Evolutionary conservation across 2,329 filamentous ascomycete genomes (phyloP).

Genomic region (Monascus ruber): DNA sequence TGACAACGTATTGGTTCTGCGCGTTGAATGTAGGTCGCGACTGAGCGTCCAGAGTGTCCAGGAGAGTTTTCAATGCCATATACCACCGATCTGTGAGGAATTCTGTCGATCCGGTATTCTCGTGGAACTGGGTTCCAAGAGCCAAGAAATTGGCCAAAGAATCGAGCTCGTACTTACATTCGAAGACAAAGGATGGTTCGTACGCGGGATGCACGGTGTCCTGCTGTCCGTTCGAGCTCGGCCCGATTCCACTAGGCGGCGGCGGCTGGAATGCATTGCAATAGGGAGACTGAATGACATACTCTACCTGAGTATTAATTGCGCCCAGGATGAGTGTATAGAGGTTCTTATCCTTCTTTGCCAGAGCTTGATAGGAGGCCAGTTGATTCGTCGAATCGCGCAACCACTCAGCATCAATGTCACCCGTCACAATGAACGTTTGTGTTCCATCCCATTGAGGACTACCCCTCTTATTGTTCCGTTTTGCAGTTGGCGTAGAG

Average conservation of each 20-base stretch:
- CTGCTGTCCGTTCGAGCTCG: conserved; percentile 66
- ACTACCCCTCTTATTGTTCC: conserved; percentile 36
- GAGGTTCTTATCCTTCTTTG: conserved; percentile 68
- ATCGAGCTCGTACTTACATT: conserved; percentile 98
- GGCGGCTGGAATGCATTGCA: conserved; percentile 98
- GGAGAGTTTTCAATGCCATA: conserved; percentile 60
- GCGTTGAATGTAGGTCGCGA: conserved; percentile 69
- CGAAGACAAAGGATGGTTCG: conserved; percentile 76
- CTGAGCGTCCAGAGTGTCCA: conserved; percentile 66
- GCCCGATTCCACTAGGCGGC: conserved; percentile 61
- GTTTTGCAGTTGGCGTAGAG: conserved; percentile 26
- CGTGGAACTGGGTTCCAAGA: conserved; percentile 74
- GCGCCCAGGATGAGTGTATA: conserved; percentile 76
- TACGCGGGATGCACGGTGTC: conserved; percentile 80
- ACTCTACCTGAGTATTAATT: conserved; percentile 93
- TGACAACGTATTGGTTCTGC: conserved; percentile 53
- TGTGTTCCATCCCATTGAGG: conserved; percentile 73
- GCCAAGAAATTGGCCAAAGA: conserved; percentile 86
- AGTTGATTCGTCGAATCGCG: conserved; percentile 90
- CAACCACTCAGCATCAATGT: conserved; percentile 88
- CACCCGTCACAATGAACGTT: conserved; percentile 85
- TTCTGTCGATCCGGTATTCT: conserved; percentile 62
- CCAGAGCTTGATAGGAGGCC: conserved; percentile 74
- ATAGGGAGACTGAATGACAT: conserved; percentile 87
- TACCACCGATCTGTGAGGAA: conserved; percentile 75